Evolutionary conservation across 805 yeast genomes (phyloP), one percentile per base, ranked within the genome.

Genomic region (Jamesozyma hellenica): DNA sequence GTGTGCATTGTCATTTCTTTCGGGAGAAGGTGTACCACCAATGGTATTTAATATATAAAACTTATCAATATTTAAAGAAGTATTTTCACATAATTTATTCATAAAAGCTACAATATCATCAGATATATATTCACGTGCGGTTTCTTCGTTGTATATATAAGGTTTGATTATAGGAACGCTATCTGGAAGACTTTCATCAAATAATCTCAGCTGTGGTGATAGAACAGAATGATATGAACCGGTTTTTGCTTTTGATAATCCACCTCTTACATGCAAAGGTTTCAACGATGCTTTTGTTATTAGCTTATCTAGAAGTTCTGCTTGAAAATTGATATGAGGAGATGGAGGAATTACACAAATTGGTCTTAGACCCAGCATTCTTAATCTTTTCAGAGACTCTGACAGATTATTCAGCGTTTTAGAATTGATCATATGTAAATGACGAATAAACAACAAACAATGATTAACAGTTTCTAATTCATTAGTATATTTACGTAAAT

Each of bases 1-100:
- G 59, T 92, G 98, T 14, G 94, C 74, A 3, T 87, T 77, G 41
- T 78, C 76, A 42, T 77, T 73, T 42, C 97, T 69, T 54, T 86
- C 95, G 18, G 77, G 65, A 0, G 94, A 82, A 0, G 97, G 97
- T 6, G 86, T 80, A 0, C 99, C 99, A 1, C 99, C 99, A 15
- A 72, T 56, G 1, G 78, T 74, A 51, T 87, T 96, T 25, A 92
- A 65, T 45, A 79, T 77, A 7, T 90, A 74, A 23, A 90, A 62
- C 49, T 92, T 92, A 46, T 92, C 98, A 32, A 92, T 72, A 23
- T 44, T 39, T 1, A 53, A 49, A 17, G 42, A 0, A 79, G 66
- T n/a, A 68, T 56, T 21, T 63, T 63, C 14, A 42, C 47, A 32
- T 33, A 58, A 56, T 10, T 50, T 43, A 12, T 46, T 45, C 34